Conservation (phyloP, 441 rosid genomes). For the Gossypium gossypioides region DNA sequence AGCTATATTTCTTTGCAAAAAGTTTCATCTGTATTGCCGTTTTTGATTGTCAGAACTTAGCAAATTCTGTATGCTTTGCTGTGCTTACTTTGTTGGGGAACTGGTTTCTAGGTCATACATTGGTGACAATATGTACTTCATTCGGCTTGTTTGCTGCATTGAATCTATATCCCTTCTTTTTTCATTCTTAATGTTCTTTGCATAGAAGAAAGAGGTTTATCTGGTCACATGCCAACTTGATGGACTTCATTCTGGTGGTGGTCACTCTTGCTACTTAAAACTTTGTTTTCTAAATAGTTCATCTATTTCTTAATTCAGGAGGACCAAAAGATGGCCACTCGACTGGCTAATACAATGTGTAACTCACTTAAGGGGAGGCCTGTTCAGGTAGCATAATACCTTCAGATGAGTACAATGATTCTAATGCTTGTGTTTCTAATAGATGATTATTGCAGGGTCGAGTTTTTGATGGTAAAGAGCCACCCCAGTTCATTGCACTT, state of each 20-base stretch:
- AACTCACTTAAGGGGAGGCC: slow-evolving; percentile 92
- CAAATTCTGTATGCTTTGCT: not conserved
- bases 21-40: not conserved
- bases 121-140: not conserved
- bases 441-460: slow-evolving; percentile 53
- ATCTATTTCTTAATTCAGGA: slow-evolving; percentile 40
- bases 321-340: slow-evolving; percentile 72
- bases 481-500: slow-evolving; percentile 85
- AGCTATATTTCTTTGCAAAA: slow-evolving; percentile 7
- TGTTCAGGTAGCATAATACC: slow-evolving; percentile 57
- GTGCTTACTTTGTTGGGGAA: not conserved
- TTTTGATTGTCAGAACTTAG: not conserved
- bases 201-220: not conserved
- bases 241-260: not conserved
- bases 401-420: slow-evolving; percentile 11
- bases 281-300: not conserved
- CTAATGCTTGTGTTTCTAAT: slow-evolving; percentile 23
- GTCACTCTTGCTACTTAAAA: not conserved
- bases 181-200: not conserved
- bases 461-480: slow-evolving; percentile 87
- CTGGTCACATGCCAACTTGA: not conserved
- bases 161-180: not conserved
- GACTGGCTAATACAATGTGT: slow-evolving; percentile 61
- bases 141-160: not conserved
- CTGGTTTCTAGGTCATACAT: not conserved